These are phyloP conservation scores for Yamadazyma diospyri DNA, from an alignment of 1,139 yeast genomes.

Conservation along the genomic window DNA sequence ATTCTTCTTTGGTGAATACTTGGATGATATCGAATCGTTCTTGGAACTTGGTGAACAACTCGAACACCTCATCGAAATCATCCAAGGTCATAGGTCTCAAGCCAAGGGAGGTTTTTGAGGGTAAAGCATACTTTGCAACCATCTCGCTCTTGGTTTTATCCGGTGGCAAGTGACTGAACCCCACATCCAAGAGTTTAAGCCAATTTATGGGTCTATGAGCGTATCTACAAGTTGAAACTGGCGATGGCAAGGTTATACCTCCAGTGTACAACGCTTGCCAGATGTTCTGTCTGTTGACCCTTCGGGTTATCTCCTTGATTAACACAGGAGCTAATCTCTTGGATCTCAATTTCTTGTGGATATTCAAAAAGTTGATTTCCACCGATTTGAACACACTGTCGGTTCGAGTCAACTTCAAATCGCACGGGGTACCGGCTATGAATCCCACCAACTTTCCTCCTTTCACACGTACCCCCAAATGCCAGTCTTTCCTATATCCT, in stretches of 20 bases:
- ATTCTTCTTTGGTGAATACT: constrained; percentile 64
- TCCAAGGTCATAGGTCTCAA: constrained; percentile 57
- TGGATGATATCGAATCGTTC: constrained; percentile 71
- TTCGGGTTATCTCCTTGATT: constrained; percentile 89
- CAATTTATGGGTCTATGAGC: constrained; percentile 94
- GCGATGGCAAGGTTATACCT: constrained; percentile 87
- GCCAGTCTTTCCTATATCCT: constrained; percentile 88
- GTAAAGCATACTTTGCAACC: constrained; percentile 76
- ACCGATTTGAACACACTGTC: constrained; percentile 57
- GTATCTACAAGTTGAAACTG: constrained; percentile 86
- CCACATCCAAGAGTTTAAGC: constrained; percentile 85
- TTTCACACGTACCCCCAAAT: constrained; percentile 87
- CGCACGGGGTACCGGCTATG: constrained; percentile 85
- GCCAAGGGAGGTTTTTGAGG: constrained; percentile 50
- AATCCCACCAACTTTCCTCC: constrained; percentile 79
- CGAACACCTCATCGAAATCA: constrained; percentile 65
- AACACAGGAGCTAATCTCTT: constrained; percentile 92
- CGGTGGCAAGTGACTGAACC: constrained; percentile 79
- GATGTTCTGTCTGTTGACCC: constrained; percentile 77
- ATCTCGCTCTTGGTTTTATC: constrained; percentile 73
- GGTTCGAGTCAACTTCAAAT: constrained; percentile 55
- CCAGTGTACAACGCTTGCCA: constrained; percentile 98
- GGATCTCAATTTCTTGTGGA: constrained; percentile 90
- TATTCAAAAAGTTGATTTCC: constrained; percentile 90
- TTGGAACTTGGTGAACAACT: constrained; percentile 60